Evolutionary conservation across 129 eudicot species (phyloP).

Genomic region (Lactuca sativa): DNA sequence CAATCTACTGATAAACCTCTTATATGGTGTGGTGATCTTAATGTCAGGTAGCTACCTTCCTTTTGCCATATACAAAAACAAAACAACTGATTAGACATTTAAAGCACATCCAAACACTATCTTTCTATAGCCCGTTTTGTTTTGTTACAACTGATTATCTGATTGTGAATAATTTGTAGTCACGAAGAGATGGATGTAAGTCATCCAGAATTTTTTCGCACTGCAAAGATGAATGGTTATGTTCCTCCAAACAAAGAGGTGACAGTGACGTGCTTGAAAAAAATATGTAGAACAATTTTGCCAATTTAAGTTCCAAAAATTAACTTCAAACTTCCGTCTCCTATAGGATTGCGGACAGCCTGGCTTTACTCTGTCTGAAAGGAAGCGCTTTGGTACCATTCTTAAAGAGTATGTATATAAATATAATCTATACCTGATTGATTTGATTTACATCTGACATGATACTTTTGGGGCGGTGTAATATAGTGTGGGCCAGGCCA

Average conservation of each 20-base stretch:
- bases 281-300: neutral
- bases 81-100: too few relatives aligned
- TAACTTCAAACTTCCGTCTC: slow-evolving; percentile 11
- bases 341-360: slow-evolving; percentile 80
- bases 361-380: slow-evolving; percentile 89
- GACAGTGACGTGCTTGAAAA: slow-evolving; percentile 36
- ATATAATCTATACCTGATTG: too few relatives aligned
- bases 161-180: slow-evolving; percentile 35
- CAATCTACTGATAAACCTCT: slow-evolving; percentile 82
- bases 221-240: slow-evolving; percentile 82
- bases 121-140: neutral
- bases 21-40: slow-evolving; percentile 97
- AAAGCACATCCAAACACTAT: too few relatives aligned
- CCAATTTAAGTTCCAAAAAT: slow-evolving; percentile 1
- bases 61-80: too few relatives aligned
- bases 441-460: neutral
- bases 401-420: slow-evolving; percentile 62
- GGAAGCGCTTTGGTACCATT: slow-evolving; percentile 80
- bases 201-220: slow-evolving; percentile 90
- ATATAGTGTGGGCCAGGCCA: too few relatives aligned
- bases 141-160: neutral
- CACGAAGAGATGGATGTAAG: slow-evolving; percentile 96
- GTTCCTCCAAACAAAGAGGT: slow-evolving; percentile 97
- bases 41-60: slow-evolving; percentile 70
- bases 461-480: neutral